A percentile compares a stretch with the other conserved stretches of the same genome.
Conservation (phyloP, 495 filamentous ascomycete species). For the Penicillium alfredii region DNA sequence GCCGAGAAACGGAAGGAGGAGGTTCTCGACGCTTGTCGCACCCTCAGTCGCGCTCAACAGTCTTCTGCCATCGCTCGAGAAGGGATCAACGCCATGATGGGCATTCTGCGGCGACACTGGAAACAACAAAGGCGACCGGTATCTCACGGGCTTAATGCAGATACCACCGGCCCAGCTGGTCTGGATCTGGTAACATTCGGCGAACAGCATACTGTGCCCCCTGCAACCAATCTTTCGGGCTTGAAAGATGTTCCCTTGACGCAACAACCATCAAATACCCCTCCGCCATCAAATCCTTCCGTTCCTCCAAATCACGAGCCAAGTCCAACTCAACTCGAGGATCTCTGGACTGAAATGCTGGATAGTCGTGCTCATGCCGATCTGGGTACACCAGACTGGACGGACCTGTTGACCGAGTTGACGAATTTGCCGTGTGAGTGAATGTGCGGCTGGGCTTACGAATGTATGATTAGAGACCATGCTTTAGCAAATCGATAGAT, state of each 20-base stretch:
- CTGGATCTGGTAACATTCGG: neutral
- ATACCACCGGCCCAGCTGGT: too few relatives aligned
- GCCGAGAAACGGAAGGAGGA: constrained; percentile 37
- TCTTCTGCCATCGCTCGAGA: constrained; percentile 25
- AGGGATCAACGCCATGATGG: constrained; percentile 35
- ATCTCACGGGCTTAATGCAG: constrained; percentile 1
- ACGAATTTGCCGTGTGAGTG: constrained; percentile 16
- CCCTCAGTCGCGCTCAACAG: constrained; percentile 36
- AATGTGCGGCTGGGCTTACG: too few relatives aligned
- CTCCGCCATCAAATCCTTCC: neutral
- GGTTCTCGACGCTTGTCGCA: constrained; percentile 38
- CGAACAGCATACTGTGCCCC: too few relatives aligned
- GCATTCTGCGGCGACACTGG: constrained; percentile 28
- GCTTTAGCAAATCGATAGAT: too few relatives aligned
- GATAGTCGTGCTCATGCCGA: constrained; percentile 22
- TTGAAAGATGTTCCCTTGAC: neutral
- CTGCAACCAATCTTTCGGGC: too few relatives aligned
- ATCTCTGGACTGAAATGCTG: constrained; percentile 33
- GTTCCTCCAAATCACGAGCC: neutral
- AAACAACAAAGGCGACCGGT: constrained; percentile 14
- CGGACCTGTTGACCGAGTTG: constrained; percentile 29
- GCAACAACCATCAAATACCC: neutral
- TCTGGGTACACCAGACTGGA: constrained; percentile 27
- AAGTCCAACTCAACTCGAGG: constrained; percentile 19
- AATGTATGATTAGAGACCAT: too few relatives aligned